Percentiles rank a stretch among this genome's conserved stretches.
Evolutionary conservation across 2,329 filamentous ascomycete genomes (phyloP).

Genomic region (Botryotinia globosa): DNA sequence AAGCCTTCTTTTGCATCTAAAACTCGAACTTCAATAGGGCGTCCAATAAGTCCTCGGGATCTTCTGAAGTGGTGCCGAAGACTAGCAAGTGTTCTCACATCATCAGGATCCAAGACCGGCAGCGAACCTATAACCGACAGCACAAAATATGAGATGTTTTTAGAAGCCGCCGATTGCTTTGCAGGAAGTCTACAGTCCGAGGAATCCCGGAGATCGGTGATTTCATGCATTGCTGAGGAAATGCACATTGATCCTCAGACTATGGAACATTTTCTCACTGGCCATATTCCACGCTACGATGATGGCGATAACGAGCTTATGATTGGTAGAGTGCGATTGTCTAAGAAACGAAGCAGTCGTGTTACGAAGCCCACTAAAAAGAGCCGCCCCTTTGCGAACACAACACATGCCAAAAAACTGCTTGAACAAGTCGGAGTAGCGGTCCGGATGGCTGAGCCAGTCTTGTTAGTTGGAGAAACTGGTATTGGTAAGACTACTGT

Average conservation of each 20-base stretch:
- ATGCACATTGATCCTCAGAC: constrained; percentile 83
- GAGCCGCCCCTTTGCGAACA: constrained; percentile 78
- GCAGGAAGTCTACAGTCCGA: constrained; percentile 72
- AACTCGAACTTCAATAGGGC: constrained; percentile 48
- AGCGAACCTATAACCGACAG: constrained; percentile 70
- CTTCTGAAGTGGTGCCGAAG: constrained; percentile 89
- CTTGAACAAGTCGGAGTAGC: constrained; percentile 86
- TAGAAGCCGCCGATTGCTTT: constrained; percentile 93
- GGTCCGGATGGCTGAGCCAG: constrained; percentile 79
- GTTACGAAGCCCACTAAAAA: constrained; percentile 51
- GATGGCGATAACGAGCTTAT: constrained; percentile 56
- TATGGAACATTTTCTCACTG: constrained; percentile 71
- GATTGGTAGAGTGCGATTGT: constrained; percentile 64
- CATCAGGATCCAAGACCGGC: constrained; percentile 60
- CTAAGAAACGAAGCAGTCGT: constrained; percentile 46
- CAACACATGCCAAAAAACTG: constrained; percentile 76
- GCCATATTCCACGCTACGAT: constrained; percentile 68
- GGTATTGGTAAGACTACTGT: constrained; percentile 98
- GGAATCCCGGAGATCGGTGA: constrained; percentile 57
- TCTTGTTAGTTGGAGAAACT: constrained; percentile 95
- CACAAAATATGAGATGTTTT: constrained; percentile 78
- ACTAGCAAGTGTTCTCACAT: constrained; percentile 62
- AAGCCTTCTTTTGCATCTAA: constrained; percentile 46
- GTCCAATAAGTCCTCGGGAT: constrained; percentile 67
- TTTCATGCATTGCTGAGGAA: constrained; percentile 74